Evolutionary conservation across 345 rosid genomes (phyloP).

Genomic region (Eucalyptus pauciflora): DNA sequence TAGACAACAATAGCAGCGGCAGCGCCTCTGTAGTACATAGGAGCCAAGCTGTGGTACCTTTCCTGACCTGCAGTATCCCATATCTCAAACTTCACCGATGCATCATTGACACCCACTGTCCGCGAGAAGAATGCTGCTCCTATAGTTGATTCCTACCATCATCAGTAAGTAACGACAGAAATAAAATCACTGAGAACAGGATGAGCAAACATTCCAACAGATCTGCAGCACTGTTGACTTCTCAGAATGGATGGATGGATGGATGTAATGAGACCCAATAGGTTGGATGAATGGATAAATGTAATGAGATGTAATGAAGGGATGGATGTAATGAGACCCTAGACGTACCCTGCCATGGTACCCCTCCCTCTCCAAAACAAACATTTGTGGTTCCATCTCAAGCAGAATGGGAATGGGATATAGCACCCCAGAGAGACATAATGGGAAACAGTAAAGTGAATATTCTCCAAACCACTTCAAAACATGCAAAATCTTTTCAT

Average conservation of each 20-base stretch:
- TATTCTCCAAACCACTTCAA: neutral
- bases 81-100: slow-evolving; percentile 48
- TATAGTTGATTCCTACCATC: slow-evolving; percentile 43
- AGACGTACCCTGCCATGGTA: neutral
- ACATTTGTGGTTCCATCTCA: neutral
- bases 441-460: neutral
- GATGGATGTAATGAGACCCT: neutral
- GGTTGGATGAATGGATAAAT: neutral
- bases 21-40: slow-evolving; percentile 67
- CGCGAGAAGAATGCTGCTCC: slow-evolving; percentile 63
- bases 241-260: neutral
- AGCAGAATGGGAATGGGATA: neutral
- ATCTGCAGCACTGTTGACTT: neutral
- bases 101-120: slow-evolving; percentile 51
- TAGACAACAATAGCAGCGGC: slow-evolving; percentile 52
- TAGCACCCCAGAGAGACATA: neutral
- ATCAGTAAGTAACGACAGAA: neutral
- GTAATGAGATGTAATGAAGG: neutral
- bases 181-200: neutral
- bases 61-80: slow-evolving; percentile 70
- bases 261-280: neutral
- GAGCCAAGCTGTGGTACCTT: slow-evolving; percentile 63
- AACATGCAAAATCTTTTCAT: neutral
- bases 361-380: neutral
- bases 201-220: neutral